phyloP scores from a whole-genome alignment of 768 basidiomycete species.

The Cytidiella melzeri region DNA sequence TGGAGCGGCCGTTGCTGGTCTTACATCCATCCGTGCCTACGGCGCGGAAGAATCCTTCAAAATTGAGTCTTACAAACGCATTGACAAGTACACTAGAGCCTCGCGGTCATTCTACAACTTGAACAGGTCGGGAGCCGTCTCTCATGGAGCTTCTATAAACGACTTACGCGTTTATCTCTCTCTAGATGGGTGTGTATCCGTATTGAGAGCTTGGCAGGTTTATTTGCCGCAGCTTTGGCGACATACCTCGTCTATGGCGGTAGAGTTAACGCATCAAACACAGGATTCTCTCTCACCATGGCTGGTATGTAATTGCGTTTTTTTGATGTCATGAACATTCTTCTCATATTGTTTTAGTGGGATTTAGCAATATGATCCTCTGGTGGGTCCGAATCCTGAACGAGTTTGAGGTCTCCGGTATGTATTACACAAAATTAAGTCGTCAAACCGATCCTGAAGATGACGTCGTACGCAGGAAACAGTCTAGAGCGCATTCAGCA shows the following conservation, averaged over 20 bases:
- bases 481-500: conserved; percentile 47
- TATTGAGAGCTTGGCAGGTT: conserved; percentile 52
- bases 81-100: conserved; percentile 41
- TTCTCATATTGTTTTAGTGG: conserved; percentile 26
- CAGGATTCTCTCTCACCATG: conserved; percentile 36
- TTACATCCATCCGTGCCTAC: conserved; percentile 49
- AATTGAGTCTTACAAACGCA: conserved; percentile 35
- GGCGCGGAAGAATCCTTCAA: conserved; percentile 41
- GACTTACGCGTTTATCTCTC: neutral
- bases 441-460: no score
- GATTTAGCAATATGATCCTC: conserved; percentile 51
- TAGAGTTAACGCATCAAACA: conserved; percentile 34
- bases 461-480: conserved; percentile 2
- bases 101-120: conserved; percentile 41
- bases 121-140: conserved; percentile 30
- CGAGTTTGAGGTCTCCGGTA: conserved; percentile 40
- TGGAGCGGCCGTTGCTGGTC: conserved; percentile 44
- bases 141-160: neutral
- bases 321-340: neutral
- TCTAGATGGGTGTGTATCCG: conserved; percentile 42
- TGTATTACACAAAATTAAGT: conserved; percentile 1
- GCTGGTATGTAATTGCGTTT: conserved; percentile 26
- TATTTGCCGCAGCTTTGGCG: conserved; percentile 44
- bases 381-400: conserved; percentile 42
- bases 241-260: conserved; percentile 44